Evolutionary conservation across 148 eudicot species (phyloP).

Genomic region (Rhododendron ferrugineum): DNA sequence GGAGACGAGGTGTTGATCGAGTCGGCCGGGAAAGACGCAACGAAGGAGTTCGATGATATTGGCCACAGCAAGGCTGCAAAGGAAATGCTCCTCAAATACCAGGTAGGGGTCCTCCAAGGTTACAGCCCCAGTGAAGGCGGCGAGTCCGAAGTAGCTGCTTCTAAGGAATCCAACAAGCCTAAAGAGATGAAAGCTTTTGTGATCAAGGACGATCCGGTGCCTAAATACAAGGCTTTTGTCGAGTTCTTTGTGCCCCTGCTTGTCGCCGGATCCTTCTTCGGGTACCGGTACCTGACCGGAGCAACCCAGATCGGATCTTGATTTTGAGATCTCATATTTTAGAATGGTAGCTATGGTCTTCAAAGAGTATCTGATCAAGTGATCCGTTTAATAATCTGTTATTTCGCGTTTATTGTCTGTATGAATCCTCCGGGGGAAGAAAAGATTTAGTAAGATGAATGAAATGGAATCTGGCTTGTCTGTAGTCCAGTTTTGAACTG

Average conservation of each 20-base stretch:
- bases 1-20: slow-evolving; percentile 38
- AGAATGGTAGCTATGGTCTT: background rate
- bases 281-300: slow-evolving; percentile 22
- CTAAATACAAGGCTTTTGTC: slow-evolving; percentile 15
- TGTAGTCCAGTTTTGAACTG: too few species aligned
- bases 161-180: slow-evolving; percentile 11
- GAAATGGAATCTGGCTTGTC: background rate
- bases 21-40: slow-evolving; percentile 38
- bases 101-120: slow-evolving; percentile 33
- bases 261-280: slow-evolving; percentile 22
- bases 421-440: background rate
- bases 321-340: background rate
- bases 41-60: slow-evolving; percentile 26
- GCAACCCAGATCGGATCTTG: slow-evolving; percentile 3
- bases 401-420: background rate
- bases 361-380: background rate
- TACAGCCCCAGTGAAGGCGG: slow-evolving; percentile 1
- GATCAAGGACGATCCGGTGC: slow-evolving; percentile 22
- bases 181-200: slow-evolving; percentile 35
- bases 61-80: slow-evolving; percentile 42
- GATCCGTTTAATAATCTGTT: background rate
- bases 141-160: background rate
- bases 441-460: background rate
- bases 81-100: slow-evolving; percentile 25
- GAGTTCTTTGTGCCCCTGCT: slow-evolving; percentile 32